phyloP scores from a whole-genome alignment of 75 land plant species.

The Selaginella moellendorffii region DNA sequence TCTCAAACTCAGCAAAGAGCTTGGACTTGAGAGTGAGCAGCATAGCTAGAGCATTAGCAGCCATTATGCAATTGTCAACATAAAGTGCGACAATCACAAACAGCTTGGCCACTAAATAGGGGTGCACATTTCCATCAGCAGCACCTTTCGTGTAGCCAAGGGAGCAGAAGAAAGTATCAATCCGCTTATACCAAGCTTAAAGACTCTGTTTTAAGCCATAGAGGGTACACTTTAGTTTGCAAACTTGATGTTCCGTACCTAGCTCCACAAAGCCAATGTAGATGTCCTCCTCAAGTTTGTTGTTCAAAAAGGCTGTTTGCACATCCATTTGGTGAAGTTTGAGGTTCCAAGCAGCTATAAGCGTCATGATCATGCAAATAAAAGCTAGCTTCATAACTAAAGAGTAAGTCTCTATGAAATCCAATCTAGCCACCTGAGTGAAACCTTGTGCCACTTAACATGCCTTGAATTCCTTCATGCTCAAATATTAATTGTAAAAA shows the following conservation, averaged over 20 bases:
- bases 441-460: background rate
- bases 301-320: background rate
- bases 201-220: conserved; percentile 3
- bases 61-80: background rate
- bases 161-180: background rate
- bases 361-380: background rate
- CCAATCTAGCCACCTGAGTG: background rate
- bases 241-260: background rate
- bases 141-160: background rate
- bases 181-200: conserved; percentile 1
- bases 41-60: background rate
- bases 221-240: conserved; percentile 1
- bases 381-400: background rate
- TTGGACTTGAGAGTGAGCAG: background rate
- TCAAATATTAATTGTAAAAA: background rate
- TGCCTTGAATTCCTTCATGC: background rate
- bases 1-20: conserved; percentile 2
- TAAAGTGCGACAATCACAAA: conserved; percentile 2
- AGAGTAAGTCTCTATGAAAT: conserved; percentile 8
- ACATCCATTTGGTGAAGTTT: conserved; percentile 6
- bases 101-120: background rate
- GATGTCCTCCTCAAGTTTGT: background rate
- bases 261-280: background rate
- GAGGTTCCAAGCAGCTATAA: background rate
- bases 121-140: background rate